Conservation (phyloP, 2,329 filamentous ascomycete genomes). For the Aschersonia sp. region DNA sequence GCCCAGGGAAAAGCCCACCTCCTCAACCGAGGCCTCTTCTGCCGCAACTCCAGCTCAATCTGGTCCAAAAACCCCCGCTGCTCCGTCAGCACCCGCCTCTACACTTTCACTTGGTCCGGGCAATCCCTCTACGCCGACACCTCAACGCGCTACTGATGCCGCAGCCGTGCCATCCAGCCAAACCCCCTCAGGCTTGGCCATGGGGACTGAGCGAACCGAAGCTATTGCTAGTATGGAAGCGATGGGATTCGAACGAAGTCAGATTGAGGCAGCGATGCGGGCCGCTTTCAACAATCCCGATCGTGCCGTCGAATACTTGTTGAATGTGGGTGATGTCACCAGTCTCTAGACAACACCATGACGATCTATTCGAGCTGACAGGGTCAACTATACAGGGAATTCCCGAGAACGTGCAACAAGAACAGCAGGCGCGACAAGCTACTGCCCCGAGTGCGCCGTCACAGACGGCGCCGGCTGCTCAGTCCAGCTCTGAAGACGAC, state of each 20-base stretch:
- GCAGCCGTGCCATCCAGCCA: slow-evolving; percentile 24
- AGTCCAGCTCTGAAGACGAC: slow-evolving; percentile 43
- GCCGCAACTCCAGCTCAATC: slow-evolving; percentile 43
- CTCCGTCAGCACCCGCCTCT: slow-evolving; percentile 26
- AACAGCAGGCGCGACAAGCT: slow-evolving; percentile 40
- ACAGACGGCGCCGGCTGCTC: slow-evolving; percentile 12
- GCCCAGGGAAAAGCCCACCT: slow-evolving; percentile 49
- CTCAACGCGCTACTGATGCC: slow-evolving; percentile 28
- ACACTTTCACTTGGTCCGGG: slow-evolving; percentile 31
- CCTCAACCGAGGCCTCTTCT: slow-evolving; percentile 39
- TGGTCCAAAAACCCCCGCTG: slow-evolving; percentile 48
- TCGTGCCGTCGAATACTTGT: slow-evolving; percentile 88
- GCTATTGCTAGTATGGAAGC: slow-evolving; percentile 88
- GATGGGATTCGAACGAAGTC: slow-evolving; percentile 83
- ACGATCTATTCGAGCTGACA: background rate
- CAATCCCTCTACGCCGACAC: slow-evolving; percentile 37
- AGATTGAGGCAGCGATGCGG: slow-evolving; percentile 89
- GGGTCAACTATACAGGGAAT: slow-evolving; percentile 53
- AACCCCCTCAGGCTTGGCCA: slow-evolving; percentile 62
- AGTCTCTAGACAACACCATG: background rate
- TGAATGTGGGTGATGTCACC: slow-evolving; percentile 50
- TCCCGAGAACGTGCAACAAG: slow-evolving; percentile 66
- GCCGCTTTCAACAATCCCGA: slow-evolving; percentile 96
- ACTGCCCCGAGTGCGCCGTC: slow-evolving; percentile 25
- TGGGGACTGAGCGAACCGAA: slow-evolving; percentile 68